phyloP scores from a whole-genome alignment of 805 yeast genomes.

The Wickerhamomyces strasburgensis region DNA sequence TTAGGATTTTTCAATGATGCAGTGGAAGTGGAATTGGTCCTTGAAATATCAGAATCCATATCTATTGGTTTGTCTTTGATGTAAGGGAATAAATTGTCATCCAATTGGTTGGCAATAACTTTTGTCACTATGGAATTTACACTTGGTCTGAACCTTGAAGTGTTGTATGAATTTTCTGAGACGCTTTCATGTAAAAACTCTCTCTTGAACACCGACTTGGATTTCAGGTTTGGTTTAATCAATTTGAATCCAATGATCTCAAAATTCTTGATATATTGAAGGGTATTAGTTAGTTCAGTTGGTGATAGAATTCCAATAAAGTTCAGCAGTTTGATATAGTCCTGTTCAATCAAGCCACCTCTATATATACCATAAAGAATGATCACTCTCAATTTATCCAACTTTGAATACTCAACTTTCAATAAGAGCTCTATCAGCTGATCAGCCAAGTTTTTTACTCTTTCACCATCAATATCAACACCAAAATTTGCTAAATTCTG shows the following conservation, averaged over 20 bases:
- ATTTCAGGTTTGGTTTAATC: constrained; percentile 36
- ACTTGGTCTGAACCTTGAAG: constrained; percentile 72
- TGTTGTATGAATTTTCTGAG: constrained; percentile 42
- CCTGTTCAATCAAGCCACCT: constrained; percentile 74
- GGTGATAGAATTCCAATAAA: constrained; percentile 43
- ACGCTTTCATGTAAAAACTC: constrained; percentile 50
- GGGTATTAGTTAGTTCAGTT: constrained; percentile 36
- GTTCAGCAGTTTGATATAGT: constrained; percentile 61
- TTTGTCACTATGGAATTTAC: constrained; percentile 52
- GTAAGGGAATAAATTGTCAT: constrained; percentile 63
- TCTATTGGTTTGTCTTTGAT: constrained; percentile 67
- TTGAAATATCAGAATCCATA: constrained; percentile 30
- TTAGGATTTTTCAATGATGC: constrained; percentile 63
- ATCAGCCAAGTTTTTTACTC: constrained; percentile 54
- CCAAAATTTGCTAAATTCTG: constrained; percentile 78
- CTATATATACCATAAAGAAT: constrained; percentile 73
- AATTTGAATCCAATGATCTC: constrained; percentile 53
- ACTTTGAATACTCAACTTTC: constrained; percentile 42
- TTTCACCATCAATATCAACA: constrained; percentile 59
- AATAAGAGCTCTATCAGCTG: constrained; percentile 53
- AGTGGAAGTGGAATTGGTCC: constrained; percentile 31
- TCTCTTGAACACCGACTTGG: constrained; percentile 40
- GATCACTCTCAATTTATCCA: constrained; percentile 72
- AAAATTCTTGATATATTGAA: constrained; percentile 55
- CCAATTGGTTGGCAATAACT: constrained; percentile 47